Conservation (phyloP, 169 alveolate species). For the Cyclospora cayetanensis region DNA sequence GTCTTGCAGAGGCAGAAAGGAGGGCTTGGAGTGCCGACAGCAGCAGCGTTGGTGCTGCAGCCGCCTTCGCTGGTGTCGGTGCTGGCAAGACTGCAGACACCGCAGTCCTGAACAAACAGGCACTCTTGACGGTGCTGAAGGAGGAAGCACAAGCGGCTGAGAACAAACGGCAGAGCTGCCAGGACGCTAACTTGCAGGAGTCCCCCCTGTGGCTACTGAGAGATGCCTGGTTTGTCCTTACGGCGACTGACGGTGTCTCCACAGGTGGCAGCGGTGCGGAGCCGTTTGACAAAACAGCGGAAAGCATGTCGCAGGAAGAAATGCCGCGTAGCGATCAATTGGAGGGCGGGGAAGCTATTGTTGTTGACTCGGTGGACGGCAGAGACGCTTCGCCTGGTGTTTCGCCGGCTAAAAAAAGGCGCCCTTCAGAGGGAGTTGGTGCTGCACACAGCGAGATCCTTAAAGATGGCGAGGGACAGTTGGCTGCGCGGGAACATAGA, state of each 20-base stretch:
- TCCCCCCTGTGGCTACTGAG: conserved; percentile 37
- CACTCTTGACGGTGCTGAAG: not conserved
- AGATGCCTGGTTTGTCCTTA: conserved; percentile 54
- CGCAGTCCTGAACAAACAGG: not conserved
- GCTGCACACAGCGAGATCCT: not conserved
- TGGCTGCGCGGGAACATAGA: not conserved
- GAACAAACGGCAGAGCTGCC: not conserved
- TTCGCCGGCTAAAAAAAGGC: no score
- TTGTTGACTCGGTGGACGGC: no score
- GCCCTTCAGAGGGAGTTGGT: not conserved
- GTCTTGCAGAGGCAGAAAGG: not conserved
- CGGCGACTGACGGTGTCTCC: not conserved
- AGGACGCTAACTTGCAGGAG: no score
- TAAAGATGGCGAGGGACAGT: not conserved
- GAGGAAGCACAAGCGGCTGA: conserved; percentile 13
- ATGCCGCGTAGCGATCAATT: no score
- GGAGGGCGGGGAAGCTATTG: no score
- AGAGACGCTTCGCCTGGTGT: no score
- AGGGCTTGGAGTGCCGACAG: not conserved
- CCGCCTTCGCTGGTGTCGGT: not conserved
- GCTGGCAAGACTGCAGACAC: not conserved
- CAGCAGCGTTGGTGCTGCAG: conserved; percentile 25
- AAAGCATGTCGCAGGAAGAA: no score
- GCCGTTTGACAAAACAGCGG: not conserved
- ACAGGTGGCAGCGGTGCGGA: not conserved